These are phyloP conservation scores for Amanita fuliginea DNA, from an alignment of 768 basidiomycete genomes.

Conservation along the genomic window DNA sequence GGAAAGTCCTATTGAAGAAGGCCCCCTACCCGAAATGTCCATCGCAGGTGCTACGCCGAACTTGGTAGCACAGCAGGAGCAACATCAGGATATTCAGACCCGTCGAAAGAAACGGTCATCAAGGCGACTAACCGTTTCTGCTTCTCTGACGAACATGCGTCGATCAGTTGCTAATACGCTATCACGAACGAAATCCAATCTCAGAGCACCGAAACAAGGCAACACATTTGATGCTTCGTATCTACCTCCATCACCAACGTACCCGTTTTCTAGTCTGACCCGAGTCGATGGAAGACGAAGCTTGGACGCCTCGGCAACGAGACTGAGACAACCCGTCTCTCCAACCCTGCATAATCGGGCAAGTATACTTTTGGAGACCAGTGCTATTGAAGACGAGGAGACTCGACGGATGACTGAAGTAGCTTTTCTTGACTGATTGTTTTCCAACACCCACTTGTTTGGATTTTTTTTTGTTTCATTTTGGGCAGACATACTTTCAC, in stretches of 20 bases:
- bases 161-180: conserved; percentile 31
- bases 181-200: conserved; percentile 13
- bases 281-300: neutral
- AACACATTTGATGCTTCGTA: conserved; percentile 19
- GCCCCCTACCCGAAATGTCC: conserved; percentile 7
- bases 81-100: neutral
- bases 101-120: neutral
- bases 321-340: conserved; percentile 30
- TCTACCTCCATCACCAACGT: conserved; percentile 27
- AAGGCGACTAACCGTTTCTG: conserved; percentile 19
- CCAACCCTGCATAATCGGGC: conserved; percentile 51
- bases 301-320: neutral
- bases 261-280: conserved; percentile 8
- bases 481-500: too few species aligned
- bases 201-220: conserved; percentile 9
- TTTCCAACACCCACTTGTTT: neutral
- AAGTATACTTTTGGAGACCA: conserved; percentile 42
- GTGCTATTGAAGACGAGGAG: conserved; percentile 56
- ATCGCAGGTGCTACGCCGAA: neutral
- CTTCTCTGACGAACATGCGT: conserved; percentile 33
- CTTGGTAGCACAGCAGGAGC: neutral
- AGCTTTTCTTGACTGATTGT: conserved; percentile 41
- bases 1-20: conserved; percentile 27
- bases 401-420: conserved; percentile 58
- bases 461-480: too few species aligned